Conservation (phyloP, 2,329 filamentous ascomycete genomes). For the Penicillium palitans region DNA sequence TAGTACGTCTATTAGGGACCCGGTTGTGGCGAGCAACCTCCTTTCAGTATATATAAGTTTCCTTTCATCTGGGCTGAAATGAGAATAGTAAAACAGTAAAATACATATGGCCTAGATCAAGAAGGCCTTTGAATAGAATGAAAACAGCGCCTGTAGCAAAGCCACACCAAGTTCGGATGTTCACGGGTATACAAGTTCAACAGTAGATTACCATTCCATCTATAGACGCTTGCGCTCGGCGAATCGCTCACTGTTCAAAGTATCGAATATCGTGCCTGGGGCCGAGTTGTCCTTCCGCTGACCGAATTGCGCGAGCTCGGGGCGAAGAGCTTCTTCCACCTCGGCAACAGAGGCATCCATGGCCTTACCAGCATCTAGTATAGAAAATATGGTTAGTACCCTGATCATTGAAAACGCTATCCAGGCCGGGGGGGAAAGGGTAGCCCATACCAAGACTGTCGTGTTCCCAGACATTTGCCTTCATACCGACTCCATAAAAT, state of each 20-base stretch:
- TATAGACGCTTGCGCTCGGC: slow-evolving; percentile 35
- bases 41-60: neutral
- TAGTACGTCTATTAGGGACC: neutral
- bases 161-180: slow-evolving; percentile 2
- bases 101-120: slow-evolving; percentile 19
- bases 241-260: slow-evolving; percentile 41
- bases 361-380: slow-evolving; percentile 41
- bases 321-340: slow-evolving; percentile 43
- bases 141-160: slow-evolving; percentile 11
- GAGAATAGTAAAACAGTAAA: slow-evolving; percentile 22
- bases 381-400: slow-evolving; percentile 12
- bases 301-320: slow-evolving; percentile 45
- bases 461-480: slow-evolving; percentile 95
- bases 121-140: slow-evolving; percentile 9
- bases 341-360: slow-evolving; percentile 42
- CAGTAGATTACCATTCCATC: slow-evolving; percentile 3
- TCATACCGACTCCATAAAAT: slow-evolving; percentile 97
- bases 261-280: slow-evolving; percentile 33
- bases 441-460: slow-evolving; percentile 63
- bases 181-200: slow-evolving; percentile 12
- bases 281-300: slow-evolving; percentile 35
- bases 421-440: neutral
- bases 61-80: slow-evolving; percentile 11
- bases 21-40: neutral
- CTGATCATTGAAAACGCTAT: neutral